phyloP scores from a whole-genome alignment of 164 flowering plant genomes.

The Cinnamomum micranthum region DNA sequence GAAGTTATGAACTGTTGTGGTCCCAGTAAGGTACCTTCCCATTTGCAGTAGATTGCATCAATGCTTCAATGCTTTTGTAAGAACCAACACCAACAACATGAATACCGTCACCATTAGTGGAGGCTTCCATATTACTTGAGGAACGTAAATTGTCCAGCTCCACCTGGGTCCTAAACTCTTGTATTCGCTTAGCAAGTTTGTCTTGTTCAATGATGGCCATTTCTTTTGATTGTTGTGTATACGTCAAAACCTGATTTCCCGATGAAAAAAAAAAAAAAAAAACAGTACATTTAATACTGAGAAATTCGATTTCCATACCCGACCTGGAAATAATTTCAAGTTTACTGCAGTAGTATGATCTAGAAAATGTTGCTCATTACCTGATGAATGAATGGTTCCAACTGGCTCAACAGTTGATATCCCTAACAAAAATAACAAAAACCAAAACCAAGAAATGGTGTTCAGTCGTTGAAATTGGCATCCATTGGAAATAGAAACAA shows the following conservation, averaged over 20 bases:
- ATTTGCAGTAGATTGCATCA: conserved; percentile 58
- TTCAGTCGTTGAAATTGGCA: neutral
- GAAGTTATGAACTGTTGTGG: neutral
- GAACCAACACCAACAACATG: conserved; percentile 43
- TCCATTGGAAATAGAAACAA: neutral
- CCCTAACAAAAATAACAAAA: conserved; percentile 43
- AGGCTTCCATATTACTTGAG: conserved; percentile 40
- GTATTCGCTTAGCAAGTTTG: conserved; percentile 83
- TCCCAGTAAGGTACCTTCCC: conserved; percentile 44
- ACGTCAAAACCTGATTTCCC: conserved; percentile 67
- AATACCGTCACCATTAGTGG: conserved; percentile 40
- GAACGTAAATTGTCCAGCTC: conserved; percentile 55
- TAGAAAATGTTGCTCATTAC: conserved; percentile 24
- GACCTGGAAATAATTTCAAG: neutral
- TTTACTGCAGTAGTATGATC: neutral
- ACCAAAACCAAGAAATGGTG: neutral
- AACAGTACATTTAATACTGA: neutral
- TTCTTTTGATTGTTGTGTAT: conserved; percentile 89
- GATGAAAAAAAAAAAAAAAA: conserved; percentile 6
- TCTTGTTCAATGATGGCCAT: conserved; percentile 70
- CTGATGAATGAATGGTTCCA: conserved; percentile 92
- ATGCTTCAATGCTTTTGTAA: conserved; percentile 61
- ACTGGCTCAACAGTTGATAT: conserved; percentile 63
- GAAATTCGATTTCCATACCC: neutral
- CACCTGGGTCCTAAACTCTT: conserved; percentile 82